Percentiles rank a stretch among this genome's conserved stretches.
These are phyloP conservation scores for Epichloe baconii DNA, from an alignment of 2,329 filamentous ascomycete species.

Conservation along the genomic window DNA sequence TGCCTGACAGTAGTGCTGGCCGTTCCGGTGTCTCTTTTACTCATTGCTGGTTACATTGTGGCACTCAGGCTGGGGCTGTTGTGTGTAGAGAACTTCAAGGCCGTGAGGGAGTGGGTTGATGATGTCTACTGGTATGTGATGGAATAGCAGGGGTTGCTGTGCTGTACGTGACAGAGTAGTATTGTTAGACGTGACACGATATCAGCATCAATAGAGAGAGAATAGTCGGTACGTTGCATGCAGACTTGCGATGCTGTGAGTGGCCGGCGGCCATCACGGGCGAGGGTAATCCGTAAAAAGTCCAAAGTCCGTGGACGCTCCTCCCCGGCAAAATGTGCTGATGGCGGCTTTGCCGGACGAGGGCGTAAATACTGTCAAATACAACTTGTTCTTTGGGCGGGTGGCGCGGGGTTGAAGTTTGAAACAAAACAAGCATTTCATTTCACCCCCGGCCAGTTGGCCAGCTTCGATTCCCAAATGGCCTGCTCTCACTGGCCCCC, in stretches of 20 bases:
- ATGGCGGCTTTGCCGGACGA: no score
- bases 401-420: no score
- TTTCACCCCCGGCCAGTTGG: background rate
- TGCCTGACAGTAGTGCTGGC: conserved; percentile 14
- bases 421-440: no score
- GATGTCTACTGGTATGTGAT: conserved; percentile 1
- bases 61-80: conserved; percentile 13
- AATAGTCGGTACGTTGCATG: no score
- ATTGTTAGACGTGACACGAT: background rate
- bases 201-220: background rate
- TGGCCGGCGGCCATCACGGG: background rate
- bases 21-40: conserved; percentile 14
- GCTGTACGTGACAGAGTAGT: background rate
- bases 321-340: no score
- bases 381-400: no score
- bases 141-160: background rate
- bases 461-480: background rate
- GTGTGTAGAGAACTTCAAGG: conserved; percentile 8
- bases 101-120: conserved; percentile 4
- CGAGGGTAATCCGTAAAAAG: no score
- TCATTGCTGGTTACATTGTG: conserved; percentile 14
- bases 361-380: no score
- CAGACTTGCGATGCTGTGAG: background rate
- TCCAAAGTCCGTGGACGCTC: no score
- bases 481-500: background rate